Percentiles rank a stretch among this genome's conserved stretches.
These are phyloP conservation scores for Epichloe baconii DNA, from an alignment of 2,329 filamentous ascomycete species.

Conservation along the genomic window DNA sequence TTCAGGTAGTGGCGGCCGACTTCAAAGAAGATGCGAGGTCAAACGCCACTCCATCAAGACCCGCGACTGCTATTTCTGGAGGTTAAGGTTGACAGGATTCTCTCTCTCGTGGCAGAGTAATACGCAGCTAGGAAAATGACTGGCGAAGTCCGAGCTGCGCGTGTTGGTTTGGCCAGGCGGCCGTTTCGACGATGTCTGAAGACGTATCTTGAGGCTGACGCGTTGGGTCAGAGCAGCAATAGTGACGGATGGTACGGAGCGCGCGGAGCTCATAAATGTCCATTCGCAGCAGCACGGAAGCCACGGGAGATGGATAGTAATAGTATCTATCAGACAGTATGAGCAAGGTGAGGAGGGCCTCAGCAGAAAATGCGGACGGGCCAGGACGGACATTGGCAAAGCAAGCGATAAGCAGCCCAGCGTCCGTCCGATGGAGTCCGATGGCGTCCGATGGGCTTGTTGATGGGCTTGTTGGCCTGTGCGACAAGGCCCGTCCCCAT, in stretches of 20 bases:
- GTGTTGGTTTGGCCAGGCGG: neutral
- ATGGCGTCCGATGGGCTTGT: neutral
- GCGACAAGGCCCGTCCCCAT: neutral
- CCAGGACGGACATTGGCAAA: neutral
- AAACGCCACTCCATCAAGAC: conserved; percentile 1
- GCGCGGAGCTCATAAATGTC: neutral
- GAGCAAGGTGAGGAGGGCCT: neutral
- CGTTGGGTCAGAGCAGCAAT: neutral
- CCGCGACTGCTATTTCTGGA: neutral
- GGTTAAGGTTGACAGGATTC: neutral
- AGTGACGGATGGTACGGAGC: neutral
- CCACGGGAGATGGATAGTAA: neutral
- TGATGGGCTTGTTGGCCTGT: neutral
- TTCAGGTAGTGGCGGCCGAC: neutral
- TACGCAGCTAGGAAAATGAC: neutral
- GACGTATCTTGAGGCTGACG: neutral
- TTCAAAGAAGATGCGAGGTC: neutral
- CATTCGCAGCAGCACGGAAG: neutral
- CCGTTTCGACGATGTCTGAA: neutral
- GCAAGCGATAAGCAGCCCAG: neutral
- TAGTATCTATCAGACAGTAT: neutral
- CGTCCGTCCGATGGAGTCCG: neutral
- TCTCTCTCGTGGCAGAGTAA: neutral
- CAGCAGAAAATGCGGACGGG: neutral
- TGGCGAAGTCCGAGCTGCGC: neutral